Evolutionary conservation across 2,329 filamentous ascomycete genomes (phyloP), one percentile per base, ranked within the genome.

Genomic region (Epichloe sylvatica): DNA sequence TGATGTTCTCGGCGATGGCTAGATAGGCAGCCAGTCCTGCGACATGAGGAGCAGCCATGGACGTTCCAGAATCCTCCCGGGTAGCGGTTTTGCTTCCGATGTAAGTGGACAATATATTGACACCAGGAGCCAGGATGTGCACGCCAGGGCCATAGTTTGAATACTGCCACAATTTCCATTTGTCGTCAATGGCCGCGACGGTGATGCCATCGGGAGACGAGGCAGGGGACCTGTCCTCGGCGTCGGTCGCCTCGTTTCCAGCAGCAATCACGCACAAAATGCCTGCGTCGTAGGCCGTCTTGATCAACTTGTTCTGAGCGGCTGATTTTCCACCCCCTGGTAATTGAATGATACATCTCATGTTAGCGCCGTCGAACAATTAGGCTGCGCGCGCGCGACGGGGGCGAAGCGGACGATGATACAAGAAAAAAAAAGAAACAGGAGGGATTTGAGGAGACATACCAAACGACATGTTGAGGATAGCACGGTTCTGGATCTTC

Each of bases 41-140:
- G 48, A 83, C 68, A 58, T 82, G 78, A 0, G 80, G 79, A 3
- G 71, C 66, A 2, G 79, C 76, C 78, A 82, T 82, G 36, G 73
- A 78, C 5, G 80, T 83, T 35, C 80, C 80, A 13, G 69, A 74
- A 57, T 79, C 69, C 30, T 59, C 68, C 45, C 64, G 64, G n/a
- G 61, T 72, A 23, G 74, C 68, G 5, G 57, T 66, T 37, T 51
- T 66, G 53, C 60, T 56, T 33, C 67, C 65, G 47, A 68, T 69
- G 67, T 68, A 77, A 2, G 77, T 60, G 40, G 70, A 74, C 13
- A 70, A 59, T 46, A 78, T 61, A 41, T 55, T 53, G 4, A 67
- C 64, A 9, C 75, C 75, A 2, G 76, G 71, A 1, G 74, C 76
- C 49, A 73, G 74, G 54, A 79, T 59, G 54, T 78, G 73, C 45